Evolutionary conservation across 2,329 filamentous ascomycete genomes (phyloP).

Genomic region (Capronia americana): DNA sequence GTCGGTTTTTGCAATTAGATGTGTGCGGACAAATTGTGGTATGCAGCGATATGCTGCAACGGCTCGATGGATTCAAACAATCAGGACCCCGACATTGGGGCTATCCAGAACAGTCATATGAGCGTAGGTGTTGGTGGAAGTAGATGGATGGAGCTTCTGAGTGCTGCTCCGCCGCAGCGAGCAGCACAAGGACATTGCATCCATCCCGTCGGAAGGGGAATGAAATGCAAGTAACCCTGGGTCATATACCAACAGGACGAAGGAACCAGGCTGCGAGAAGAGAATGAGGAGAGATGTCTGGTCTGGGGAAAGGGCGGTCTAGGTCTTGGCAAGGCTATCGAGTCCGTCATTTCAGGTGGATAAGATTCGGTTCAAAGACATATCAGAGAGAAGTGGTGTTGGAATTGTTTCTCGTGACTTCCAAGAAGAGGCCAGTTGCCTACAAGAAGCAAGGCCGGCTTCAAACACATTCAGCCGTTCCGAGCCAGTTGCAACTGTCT

Average conservation of each 20-base stretch:
- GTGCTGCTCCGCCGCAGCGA: conserved; percentile 1
- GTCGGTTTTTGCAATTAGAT: not conserved
- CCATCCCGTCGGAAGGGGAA: conserved; percentile 1
- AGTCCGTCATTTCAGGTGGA: not conserved
- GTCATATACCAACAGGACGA: not conserved
- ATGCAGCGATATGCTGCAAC: conserved; percentile 35
- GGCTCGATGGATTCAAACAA: conserved; percentile 49
- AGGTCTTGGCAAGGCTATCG: conserved; percentile 10
- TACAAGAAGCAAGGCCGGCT: not conserved
- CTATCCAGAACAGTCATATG: conserved; percentile 49
- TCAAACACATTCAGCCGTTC: not conserved
- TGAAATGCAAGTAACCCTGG: not conserved
- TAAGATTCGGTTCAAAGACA: not conserved
- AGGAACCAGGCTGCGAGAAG: not conserved
- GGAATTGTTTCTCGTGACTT: not conserved
- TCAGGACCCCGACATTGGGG: conserved; percentile 61
- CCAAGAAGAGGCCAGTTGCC: not conserved
- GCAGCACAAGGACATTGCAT: not conserved
- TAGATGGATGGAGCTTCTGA: not conserved
- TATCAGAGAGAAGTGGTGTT: not conserved
- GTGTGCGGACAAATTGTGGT: not conserved
- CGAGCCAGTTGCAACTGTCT: not conserved
- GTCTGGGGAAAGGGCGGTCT: conserved; percentile 4
- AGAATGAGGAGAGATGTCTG: not conserved
- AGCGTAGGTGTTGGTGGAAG: not conserved